Percentiles rank a stretch among this genome's conserved stretches.
Conservation (phyloP, 306 rosid species). For the Corylus heterophylla region DNA sequence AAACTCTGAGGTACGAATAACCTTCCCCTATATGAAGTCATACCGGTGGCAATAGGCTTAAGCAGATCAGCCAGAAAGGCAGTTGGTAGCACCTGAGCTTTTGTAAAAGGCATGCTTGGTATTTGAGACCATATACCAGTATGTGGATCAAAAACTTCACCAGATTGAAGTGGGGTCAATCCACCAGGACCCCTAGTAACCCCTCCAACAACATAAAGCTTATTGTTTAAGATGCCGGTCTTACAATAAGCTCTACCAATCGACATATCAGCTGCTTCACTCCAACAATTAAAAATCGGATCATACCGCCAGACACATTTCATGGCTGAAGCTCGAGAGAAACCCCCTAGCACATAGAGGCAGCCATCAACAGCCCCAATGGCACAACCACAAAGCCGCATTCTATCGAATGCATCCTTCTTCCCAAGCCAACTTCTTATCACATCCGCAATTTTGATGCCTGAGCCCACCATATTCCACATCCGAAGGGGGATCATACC, state of each 20-base stretch:
- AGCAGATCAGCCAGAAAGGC: conserved; percentile 46
- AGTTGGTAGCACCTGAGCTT: conserved; percentile 43
- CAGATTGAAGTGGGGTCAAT: conserved; percentile 47
- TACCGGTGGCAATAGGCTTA: conserved; percentile 54
- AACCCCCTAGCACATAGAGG: conserved; percentile 50
- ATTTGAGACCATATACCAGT: conserved; percentile 41
- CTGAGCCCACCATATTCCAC: conserved; percentile 38
- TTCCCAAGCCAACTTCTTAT: conserved; percentile 42
- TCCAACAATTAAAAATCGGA: conserved; percentile 44
- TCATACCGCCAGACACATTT: conserved; percentile 46
- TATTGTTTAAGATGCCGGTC: conserved; percentile 41
- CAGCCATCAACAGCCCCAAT: conserved; percentile 44
- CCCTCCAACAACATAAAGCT: conserved; percentile 52
- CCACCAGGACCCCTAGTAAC: conserved; percentile 46
- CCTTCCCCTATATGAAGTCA: conserved; percentile 48
- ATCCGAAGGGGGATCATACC: conserved; percentile 31
- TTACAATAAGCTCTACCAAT: conserved; percentile 49
- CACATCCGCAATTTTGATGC: conserved; percentile 34
- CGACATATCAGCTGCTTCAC: conserved; percentile 40
- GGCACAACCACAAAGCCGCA: conserved; percentile 49
- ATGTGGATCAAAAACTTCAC: conserved; percentile 44
- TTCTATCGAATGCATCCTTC: conserved; percentile 36
- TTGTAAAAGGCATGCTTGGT: conserved; percentile 49
- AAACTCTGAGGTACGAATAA: conserved; percentile 52
- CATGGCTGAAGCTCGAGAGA: conserved; percentile 46